Evolutionary conservation across 768 basidiomycete species (phyloP).

Genomic region (Pleurotus pulmonarius): DNA sequence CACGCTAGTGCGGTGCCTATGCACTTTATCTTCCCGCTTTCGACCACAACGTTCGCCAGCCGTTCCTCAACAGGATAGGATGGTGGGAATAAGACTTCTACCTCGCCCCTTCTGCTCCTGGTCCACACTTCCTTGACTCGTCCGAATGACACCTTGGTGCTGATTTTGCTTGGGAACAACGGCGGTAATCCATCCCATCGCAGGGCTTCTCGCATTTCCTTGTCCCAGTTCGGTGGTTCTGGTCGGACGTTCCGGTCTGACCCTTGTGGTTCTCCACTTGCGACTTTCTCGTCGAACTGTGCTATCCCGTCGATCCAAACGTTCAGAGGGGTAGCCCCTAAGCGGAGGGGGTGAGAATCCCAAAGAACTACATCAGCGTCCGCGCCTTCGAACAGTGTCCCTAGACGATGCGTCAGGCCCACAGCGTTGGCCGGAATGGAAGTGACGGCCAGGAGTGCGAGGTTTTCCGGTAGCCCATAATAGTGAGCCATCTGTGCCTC

Average conservation of each 20-base stretch:
- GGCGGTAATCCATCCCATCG: slow-evolving; percentile 72
- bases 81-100: slow-evolving; percentile 27
- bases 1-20: slow-evolving; percentile 30
- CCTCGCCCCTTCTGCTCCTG: slow-evolving; percentile 23
- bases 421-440: slow-evolving; percentile 60
- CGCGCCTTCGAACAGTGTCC: slow-evolving; percentile 53
- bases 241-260: slow-evolving; percentile 45
- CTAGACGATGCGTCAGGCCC: slow-evolving; percentile 77
- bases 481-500: slow-evolving; percentile 73
- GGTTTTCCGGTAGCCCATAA: slow-evolving; percentile 54
- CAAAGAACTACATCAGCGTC: slow-evolving; percentile 72
- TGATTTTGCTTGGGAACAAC: slow-evolving; percentile 33
- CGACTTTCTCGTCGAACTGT: slow-evolving; percentile 47
- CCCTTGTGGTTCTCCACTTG: slow-evolving; percentile 40
- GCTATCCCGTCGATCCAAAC: slow-evolving; percentile 86
- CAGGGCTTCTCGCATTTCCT: slow-evolving; percentile 55
- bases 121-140: slow-evolving; percentile 59
- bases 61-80: slow-evolving; percentile 13
- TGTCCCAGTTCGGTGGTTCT: slow-evolving; percentile 57
- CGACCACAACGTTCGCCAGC: slow-evolving; percentile 35
- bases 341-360: slow-evolving; percentile 70
- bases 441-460: slow-evolving; percentile 65
- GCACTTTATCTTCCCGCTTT: slow-evolving; percentile 53
- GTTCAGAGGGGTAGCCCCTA: slow-evolving; percentile 71
- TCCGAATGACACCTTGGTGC: slow-evolving; percentile 47